Evolutionary conservation across 495 filamentous ascomycete genomes (phyloP).

Genomic region (Platismatia glauca): DNA sequence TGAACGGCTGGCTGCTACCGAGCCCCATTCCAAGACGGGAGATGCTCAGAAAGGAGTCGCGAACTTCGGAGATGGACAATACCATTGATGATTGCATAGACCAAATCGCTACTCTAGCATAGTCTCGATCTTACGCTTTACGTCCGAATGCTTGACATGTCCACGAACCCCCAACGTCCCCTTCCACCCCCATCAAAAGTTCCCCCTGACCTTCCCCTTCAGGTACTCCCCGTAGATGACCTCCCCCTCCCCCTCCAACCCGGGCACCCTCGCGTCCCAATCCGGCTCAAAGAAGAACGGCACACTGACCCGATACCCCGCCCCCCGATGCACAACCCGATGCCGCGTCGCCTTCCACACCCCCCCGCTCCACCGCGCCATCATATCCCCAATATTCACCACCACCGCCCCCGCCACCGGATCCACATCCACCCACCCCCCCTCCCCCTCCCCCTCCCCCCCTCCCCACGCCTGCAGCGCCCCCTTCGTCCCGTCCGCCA

Average conservation of each 20-base stretch:
- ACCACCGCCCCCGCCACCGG: slow-evolving; percentile 31
- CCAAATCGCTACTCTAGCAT: neutral
- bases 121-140: neutral
- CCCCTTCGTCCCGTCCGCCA: slow-evolving; percentile 28
- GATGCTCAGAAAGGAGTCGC: neutral
- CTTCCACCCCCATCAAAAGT: slow-evolving; percentile 11
- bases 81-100: neutral
- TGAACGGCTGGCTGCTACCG: neutral
- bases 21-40: neutral
- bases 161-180: neutral
- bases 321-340: slow-evolving; percentile 32
- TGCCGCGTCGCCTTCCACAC: slow-evolving; percentile 32
- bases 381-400: slow-evolving; percentile 39
- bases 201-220: slow-evolving; percentile 15
- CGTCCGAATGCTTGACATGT: neutral
- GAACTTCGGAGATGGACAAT: neutral
- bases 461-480: slow-evolving; percentile 29
- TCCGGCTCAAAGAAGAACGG: slow-evolving; percentile 39
- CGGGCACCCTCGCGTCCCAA: slow-evolving; percentile 25
- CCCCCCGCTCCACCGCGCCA: slow-evolving; percentile 37
- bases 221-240: slow-evolving; percentile 20
- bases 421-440: slow-evolving; percentile 30
- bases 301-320: slow-evolving; percentile 31
- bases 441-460: slow-evolving; percentile 8
- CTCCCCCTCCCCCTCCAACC: slow-evolving; percentile 6